Conservation (phyloP, 1,284 basidiomycete species). For the Boletellus deceptivus region DNA sequence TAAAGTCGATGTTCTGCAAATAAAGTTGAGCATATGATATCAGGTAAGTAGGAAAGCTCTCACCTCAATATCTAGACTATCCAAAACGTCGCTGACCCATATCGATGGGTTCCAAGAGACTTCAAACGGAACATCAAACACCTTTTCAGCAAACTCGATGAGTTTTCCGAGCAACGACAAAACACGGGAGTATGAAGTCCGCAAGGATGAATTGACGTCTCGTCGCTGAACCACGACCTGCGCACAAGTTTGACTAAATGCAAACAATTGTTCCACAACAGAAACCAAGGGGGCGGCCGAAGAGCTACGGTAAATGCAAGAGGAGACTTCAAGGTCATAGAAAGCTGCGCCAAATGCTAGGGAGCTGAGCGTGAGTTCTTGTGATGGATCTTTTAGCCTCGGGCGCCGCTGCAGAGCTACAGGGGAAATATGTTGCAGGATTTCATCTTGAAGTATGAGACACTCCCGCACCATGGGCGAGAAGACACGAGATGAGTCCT, state of each 20-base stretch:
- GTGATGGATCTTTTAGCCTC: constrained; percentile 38
- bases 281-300: constrained; percentile 52
- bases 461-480: constrained; percentile 41
- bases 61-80: constrained; percentile 54
- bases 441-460: constrained; percentile 52
- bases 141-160: constrained; percentile 41
- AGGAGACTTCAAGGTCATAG: constrained; percentile 48
- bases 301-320: constrained; percentile 20
- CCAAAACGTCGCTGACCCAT: constrained; percentile 55
- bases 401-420: constrained; percentile 51
- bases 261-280: constrained; percentile 52
- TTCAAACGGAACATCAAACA: constrained; percentile 29
- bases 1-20: constrained; percentile 59
- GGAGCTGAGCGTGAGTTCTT: constrained; percentile 37
- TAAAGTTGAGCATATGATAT: constrained; percentile 9
- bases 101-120: constrained; percentile 54
- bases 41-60: constrained; percentile 13
- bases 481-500: constrained; percentile 35
- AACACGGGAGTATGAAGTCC: constrained; percentile 49
- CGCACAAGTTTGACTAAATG: constrained; percentile 48
- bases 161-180: constrained; percentile 53
- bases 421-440: constrained; percentile 52
- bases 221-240: constrained; percentile 35
- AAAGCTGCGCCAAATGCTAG: constrained; percentile 58
- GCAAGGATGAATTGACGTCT: constrained; percentile 32